Conservation (phyloP, 495 filamentous ascomycete genomes). For the Cudoniella acicularis region DNA sequence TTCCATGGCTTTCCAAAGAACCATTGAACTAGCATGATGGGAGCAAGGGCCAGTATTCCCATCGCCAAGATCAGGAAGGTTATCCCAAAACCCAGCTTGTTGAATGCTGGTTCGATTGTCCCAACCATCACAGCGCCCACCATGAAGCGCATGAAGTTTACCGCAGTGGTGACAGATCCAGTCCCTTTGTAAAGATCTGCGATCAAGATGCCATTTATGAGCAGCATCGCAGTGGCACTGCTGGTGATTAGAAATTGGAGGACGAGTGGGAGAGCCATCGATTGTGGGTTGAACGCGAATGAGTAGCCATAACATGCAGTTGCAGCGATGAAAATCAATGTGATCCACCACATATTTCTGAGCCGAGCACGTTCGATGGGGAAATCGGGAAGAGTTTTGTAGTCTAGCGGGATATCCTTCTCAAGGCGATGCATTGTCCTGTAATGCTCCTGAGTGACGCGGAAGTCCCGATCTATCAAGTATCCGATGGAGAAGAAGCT, state of each 20-base stretch:
- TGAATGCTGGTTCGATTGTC: background rate
- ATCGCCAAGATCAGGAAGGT: background rate
- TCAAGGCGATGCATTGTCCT: background rate
- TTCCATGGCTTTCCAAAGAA: constrained; percentile 1
- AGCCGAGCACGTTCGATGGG: constrained; percentile 12
- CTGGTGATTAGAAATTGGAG: constrained; percentile 31
- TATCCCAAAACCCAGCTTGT: background rate
- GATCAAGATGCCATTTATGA: constrained; percentile 32
- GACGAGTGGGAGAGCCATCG: constrained; percentile 11
- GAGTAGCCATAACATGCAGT: constrained; percentile 31
- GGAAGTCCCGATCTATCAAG: constrained; percentile 51
- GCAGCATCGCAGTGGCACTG: constrained; percentile 26
- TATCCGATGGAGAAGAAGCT: constrained; percentile 61
- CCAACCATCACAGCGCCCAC: background rate
- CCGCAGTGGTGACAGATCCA: constrained; percentile 56
- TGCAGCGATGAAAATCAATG: constrained; percentile 31
- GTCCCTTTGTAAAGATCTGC: constrained; percentile 25
- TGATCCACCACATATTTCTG: constrained; percentile 41
- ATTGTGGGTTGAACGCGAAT: background rate
- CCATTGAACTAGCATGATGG: background rate
- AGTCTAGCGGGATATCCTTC: background rate
- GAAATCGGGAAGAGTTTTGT: constrained; percentile 3
- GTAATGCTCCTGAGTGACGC: constrained; percentile 29
- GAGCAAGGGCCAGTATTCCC: background rate
- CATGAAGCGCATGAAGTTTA: constrained; percentile 17